phyloP scores from a whole-genome alignment of 345 rosid genomes.

The Salix udensis region DNA sequence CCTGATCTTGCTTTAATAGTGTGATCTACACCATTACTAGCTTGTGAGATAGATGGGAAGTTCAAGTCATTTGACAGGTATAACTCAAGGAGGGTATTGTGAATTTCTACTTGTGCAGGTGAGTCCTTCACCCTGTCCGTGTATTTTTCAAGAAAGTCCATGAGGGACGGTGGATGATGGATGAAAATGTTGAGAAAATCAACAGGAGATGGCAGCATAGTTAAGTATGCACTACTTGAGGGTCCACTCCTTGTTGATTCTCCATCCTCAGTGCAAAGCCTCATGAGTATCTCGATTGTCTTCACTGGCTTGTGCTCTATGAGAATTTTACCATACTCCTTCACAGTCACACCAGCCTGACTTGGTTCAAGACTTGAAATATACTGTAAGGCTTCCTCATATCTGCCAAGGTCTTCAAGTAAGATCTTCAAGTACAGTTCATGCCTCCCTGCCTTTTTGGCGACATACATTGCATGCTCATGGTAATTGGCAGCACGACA shows the following conservation, averaged over 20 bases:
- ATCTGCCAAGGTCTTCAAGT: slow-evolving; percentile 91
- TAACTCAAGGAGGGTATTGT: slow-evolving; percentile 85
- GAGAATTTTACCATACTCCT: slow-evolving; percentile 96
- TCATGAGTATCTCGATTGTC: slow-evolving; percentile 82
- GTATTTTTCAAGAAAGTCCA: slow-evolving; percentile 87
- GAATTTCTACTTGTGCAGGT: slow-evolving; percentile 96
- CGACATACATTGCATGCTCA: slow-evolving; percentile 98
- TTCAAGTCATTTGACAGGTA: slow-evolving; percentile 86
- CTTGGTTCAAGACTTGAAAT: slow-evolving; percentile 92
- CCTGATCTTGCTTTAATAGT: slow-evolving; percentile 41
- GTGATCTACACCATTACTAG: slow-evolving; percentile 45
- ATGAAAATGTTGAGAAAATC: slow-evolving; percentile 89
- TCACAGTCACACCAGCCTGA: slow-evolving; percentile 91
- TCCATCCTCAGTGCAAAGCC: slow-evolving; percentile 81
- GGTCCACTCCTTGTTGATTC: slow-evolving; percentile 49
- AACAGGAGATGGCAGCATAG: slow-evolving; percentile 96
- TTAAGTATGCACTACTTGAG: slow-evolving; percentile 59
- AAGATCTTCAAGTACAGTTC: slow-evolving; percentile 89
- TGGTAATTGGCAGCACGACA: slow-evolving; percentile 98
- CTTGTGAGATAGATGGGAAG: slow-evolving; percentile 71
- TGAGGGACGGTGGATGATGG: slow-evolving; percentile 77
- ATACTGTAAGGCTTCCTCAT: slow-evolving; percentile 89
- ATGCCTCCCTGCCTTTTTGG: slow-evolving; percentile 95
- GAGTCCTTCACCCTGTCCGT: slow-evolving; percentile 80
- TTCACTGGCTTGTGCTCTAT: slow-evolving; percentile 83